Percentiles rank a stretch among this genome's conserved stretches.
phyloP scores from a whole-genome alignment of 2,329 filamentous ascomycete genomes.

The Monosporascus sp. region DNA sequence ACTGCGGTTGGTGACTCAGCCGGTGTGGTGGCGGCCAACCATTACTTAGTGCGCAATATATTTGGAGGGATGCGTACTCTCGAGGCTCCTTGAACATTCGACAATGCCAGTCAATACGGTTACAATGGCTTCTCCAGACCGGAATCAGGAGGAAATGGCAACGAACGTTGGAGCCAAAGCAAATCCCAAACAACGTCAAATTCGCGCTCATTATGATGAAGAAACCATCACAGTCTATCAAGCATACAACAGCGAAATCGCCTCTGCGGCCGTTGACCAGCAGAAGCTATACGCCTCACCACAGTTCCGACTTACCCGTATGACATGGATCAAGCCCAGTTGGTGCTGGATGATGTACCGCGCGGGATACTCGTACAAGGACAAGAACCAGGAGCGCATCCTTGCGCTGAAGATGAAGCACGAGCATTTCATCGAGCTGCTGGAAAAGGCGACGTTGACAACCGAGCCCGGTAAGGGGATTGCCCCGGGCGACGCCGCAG shows the following conservation, averaged over 20 bases:
- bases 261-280: conserved; percentile 41
- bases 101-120: not conserved
- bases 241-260: conserved; percentile 51
- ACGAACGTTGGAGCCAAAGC: not conserved
- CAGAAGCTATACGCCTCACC: conserved; percentile 50
- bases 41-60: no score
- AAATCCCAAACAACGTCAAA: conserved; percentile 33
- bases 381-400: conserved; percentile 47
- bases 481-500: conserved; percentile 2
- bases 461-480: conserved; percentile 10
- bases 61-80: no score
- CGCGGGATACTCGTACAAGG: conserved; percentile 54
- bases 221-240: conserved; percentile 57
- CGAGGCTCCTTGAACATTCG: no score
- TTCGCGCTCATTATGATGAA: conserved; percentile 45
- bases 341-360: conserved; percentile 63
- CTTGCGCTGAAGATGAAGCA: conserved; percentile 52
- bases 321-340: conserved; percentile 62
- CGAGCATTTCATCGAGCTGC: conserved; percentile 41
- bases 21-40: no score
- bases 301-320: conserved; percentile 46
- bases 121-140: not conserved
- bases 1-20: no score
- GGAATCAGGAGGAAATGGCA: not conserved
- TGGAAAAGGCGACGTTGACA: conserved; percentile 33